Evolutionary conservation across 306 rosid species (phyloP), one percentile per base, ranked within the genome.

Genomic region (Cyclanthera cordifolia): DNA sequence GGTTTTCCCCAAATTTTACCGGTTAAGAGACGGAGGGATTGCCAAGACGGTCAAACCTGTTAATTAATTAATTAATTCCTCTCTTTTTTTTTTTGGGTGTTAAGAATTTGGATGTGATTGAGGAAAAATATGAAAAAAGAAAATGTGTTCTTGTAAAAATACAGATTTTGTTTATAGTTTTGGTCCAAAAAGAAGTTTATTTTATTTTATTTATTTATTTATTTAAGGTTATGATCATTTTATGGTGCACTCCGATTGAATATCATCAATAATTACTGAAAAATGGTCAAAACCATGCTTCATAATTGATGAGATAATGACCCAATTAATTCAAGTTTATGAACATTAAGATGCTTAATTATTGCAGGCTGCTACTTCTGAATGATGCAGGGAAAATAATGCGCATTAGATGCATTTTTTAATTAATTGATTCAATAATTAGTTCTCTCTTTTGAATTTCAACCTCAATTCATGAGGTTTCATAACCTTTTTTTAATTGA

Each of bases 11-110:
- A 82, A 21, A 78, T 77, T 49, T 78, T 79, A 4, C 86, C 95
- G 13, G 83, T 71, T n/a, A 73, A 14, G 17, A 83, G 90, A 70
- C 84, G 90, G 79, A 83, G 71, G 68, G 83, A 86, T 75, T 73
- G 61, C 24, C 81, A 83, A 50, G 85, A 77, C 68, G 77, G 82
- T 76, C 85, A 77, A 77, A 74, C 76, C 7, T 67, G 60, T 70
- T 82, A 70, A 83, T 53, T 45, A n/a, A n/a, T n/a, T n/a, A n/a
- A 56, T 34, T 59, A 17, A 41, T 46, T 47, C 46, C 0, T 61
- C 13, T 49, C 15, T 53, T 8, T 25, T 47, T 15, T 16, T 7
- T 25, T 28, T 45, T 27, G 49, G 49, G 32, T 51, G 39, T 68
- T 11, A 15, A 45, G 57, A 50, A 50, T 50, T 68, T 50, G 25